Evolutionary conservation across 140 eudicot species (phyloP), one percentile per base, ranked within the genome.

Genomic region (Bidens hawaiensis): DNA sequence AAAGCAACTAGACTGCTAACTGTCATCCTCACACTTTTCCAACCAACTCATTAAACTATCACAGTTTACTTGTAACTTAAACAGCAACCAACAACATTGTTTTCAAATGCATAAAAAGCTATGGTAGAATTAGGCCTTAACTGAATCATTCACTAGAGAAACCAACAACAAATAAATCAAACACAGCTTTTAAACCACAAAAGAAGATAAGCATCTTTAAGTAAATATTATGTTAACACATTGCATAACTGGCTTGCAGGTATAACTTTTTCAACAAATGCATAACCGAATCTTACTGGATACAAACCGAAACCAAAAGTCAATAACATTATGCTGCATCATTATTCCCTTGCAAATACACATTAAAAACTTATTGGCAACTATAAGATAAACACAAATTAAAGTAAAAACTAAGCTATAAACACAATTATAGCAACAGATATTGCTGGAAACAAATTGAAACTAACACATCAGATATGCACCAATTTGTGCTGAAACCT

Each of bases 1-100:
- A 65, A 51, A 54, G 31, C 50, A 50, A 50, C 61, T 21, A 31
- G 31, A 49, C 43, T 24, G 53, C 64, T 53, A 67, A 16, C 72
- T 67, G 63, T 53, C 64, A 53, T 52, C 64, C 30, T 53, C 64
- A 34, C 64, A 52, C 64, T 67, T 67, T 24, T 25, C 54, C 45
- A 40, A 19, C 40, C 30, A 5, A 54, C 17, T 22, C 64, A 54
- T 67, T 54, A 54, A 67, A 5, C 11, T 40, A 54, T 21, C 57
- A 41, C n/a, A n/a, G n/a, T n/a, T n/a, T 41, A 53, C 47, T 41
- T n/a, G n/a, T n/a, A n/a, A n/a, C n/a, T 8, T 25, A 9, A 25
- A 24, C 30, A 10, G 22, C 10, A 67, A 54, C 4, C 13, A 53
- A 28, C 27, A 14, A n/a, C n/a, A n/a, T n/a, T 49, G 31, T 14